These are phyloP conservation scores for Spergularia bocconei DNA, from an alignment of 148 eudicot genomes.

Conservation along the genomic window DNA sequence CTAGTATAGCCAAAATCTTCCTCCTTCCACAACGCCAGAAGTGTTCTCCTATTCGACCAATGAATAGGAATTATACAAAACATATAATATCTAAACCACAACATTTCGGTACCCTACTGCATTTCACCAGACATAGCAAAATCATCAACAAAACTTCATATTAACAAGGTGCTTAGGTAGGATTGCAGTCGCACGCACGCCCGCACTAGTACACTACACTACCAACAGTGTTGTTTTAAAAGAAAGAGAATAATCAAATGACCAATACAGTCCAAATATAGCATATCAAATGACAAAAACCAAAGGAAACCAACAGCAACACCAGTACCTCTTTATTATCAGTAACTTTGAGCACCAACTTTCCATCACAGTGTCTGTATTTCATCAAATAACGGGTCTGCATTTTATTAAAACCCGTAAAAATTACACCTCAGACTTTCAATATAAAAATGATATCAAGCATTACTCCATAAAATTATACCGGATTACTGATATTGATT, in stretches of 20 bases:
- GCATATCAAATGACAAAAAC: background rate
- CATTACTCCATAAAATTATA: background rate
- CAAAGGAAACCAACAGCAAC: background rate
- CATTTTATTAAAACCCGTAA: background rate
- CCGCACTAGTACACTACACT: no score
- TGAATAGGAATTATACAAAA: no score
- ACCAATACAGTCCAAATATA: background rate
- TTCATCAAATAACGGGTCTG: conserved; percentile 86
- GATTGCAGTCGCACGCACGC: no score
- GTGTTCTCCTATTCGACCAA: background rate
- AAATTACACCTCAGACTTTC: background rate
- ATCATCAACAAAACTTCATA: no score
- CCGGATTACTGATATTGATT: background rate
- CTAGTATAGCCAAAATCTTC: background rate
- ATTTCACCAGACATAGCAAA: no score
- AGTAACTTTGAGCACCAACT: conserved; percentile 91
- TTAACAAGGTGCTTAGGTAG: no score
- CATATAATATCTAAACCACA: no score
- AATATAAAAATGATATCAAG: background rate
- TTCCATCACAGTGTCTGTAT: conserved; percentile 84
- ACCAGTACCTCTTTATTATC: conserved; percentile 71
- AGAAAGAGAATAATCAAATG: background rate
- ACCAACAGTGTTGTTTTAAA: no score
- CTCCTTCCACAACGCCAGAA: background rate
- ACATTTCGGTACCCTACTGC: background rate